Base-by-base conservation (phyloP, 805 yeast species). In the Nematodospora valgi region DNA sequence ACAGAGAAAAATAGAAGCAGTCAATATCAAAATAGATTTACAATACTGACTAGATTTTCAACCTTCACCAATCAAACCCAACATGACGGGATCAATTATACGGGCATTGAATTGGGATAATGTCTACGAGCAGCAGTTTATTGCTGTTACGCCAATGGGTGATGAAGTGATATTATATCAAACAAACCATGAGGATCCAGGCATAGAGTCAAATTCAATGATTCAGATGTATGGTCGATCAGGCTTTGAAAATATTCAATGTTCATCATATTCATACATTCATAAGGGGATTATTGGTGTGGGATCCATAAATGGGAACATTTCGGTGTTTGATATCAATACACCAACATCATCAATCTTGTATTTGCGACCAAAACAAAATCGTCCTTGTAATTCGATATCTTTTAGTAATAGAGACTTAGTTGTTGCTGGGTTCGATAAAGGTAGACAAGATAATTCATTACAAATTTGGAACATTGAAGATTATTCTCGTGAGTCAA, bases 401-500 rank as follows among this genome's bases (percentile, higher is more conserved):
- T 73, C 89, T 1, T 83, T 88, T 59, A 36, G 22, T 31, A 63
- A 70, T 17, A 64, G 68, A 20, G 83, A 83, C 1, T 56, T 83
- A 20, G 64, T 88, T 4, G 95, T 86, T 0, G 76, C 82, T 23
- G 95, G 94, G 1, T 72, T 81, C 39, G 96, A 87, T 43, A 76
- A 86, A 45, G 81, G 82, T 14, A 69, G 88, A 35, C 85, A 77
- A 44, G 94, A 85, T 47, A 75, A 78, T 39, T 80, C 91, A 15
- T 60, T 89, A 28, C 83, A 83, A 45, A 68, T 89, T 4, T 89
- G 93, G 89, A 87, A 86, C 52, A 66, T 85, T 3, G 76, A 74
- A 37, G 79, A 78, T 45, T 82, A 77, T 41, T 62, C 76, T 1
- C 57, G 66, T 30, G 56, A 56, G 28, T 62, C 70, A 34, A 65